Evolutionary conservation across 2,329 filamentous ascomycete genomes (phyloP).

Genomic region (Paracorniculantispora psalliotae): DNA sequence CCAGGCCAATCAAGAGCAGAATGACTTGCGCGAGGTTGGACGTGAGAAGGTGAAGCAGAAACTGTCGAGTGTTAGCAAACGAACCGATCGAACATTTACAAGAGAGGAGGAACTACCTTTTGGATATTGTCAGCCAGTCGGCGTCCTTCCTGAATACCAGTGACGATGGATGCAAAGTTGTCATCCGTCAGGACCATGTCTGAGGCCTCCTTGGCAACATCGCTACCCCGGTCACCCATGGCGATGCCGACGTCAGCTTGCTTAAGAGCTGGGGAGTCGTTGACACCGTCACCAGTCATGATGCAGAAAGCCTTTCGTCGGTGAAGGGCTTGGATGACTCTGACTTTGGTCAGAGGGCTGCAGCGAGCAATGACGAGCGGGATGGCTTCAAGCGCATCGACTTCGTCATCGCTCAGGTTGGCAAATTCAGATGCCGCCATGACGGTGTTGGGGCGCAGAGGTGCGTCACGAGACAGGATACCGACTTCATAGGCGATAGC

Average conservation of each 20-base stretch:
- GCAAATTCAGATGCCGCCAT: slow-evolving; percentile 63
- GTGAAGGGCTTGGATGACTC: slow-evolving; percentile 70
- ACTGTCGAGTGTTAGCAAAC: slow-evolving; percentile 32
- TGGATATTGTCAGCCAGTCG: slow-evolving; percentile 70
- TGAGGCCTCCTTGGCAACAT: slow-evolving; percentile 74
- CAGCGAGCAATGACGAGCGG: slow-evolving; percentile 66
- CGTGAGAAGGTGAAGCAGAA: slow-evolving; percentile 60
- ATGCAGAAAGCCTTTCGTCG: slow-evolving; percentile 63
- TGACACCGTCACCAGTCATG: slow-evolving; percentile 73
- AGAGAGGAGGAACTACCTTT: slow-evolving; percentile 44
- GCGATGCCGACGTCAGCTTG: slow-evolving; percentile 71
- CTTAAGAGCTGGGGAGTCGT: slow-evolving; percentile 68
- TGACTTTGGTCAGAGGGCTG: slow-evolving; percentile 66
- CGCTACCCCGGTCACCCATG: slow-evolving; percentile 66
- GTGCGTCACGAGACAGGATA: slow-evolving; percentile 42
- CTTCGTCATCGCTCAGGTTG: slow-evolving; percentile 54
- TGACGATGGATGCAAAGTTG: slow-evolving; percentile 77
- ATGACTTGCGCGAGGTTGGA: slow-evolving; percentile 68
- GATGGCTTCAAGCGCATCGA: slow-evolving; percentile 56
- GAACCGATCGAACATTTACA: neutral
- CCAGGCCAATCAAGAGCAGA: slow-evolving; percentile 62
- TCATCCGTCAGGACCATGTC: slow-evolving; percentile 87
- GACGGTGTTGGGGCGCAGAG: slow-evolving; percentile 39
- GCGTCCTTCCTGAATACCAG: slow-evolving; percentile 66
- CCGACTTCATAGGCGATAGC: slow-evolving; percentile 62